These are phyloP conservation scores for Hyaloraphidium curvatum DNA, from an alignment of 192 early-diverging fungal species.

Conservation along the genomic window DNA sequence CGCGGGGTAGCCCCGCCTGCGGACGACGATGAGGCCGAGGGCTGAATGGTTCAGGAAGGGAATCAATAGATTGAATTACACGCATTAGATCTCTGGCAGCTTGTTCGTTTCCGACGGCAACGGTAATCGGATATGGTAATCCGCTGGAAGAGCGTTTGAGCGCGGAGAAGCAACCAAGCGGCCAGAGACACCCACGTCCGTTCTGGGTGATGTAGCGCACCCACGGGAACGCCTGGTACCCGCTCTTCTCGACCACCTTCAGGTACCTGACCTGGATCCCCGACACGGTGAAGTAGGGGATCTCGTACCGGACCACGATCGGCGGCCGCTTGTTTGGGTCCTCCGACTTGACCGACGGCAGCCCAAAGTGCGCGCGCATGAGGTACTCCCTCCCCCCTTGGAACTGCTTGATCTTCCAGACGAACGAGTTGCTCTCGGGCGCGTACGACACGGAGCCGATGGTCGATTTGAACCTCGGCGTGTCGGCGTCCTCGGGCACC, in stretches of 20 bases:
- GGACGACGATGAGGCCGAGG: no score
- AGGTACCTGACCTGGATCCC: constrained; percentile 81
- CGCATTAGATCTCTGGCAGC: constrained; percentile 12
- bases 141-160: constrained; percentile 3
- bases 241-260: constrained; percentile 77
- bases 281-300: constrained; percentile 76
- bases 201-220: constrained; percentile 79
- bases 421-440: constrained; percentile 81
- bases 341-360: constrained; percentile 61
- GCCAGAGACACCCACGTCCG: constrained; percentile 22
- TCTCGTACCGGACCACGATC: constrained; percentile 71
- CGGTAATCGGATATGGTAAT: constrained; percentile 12
- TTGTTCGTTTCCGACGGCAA: constrained; percentile 8
- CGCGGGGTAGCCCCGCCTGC: no score
- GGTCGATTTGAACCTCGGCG: constrained; percentile 83
- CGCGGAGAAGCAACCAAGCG: background rate
- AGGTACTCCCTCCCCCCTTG: constrained; percentile 93
- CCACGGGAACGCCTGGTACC: constrained; percentile 77
- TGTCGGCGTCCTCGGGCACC: constrained; percentile 94
- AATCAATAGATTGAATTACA: no score
- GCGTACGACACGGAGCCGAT: constrained; percentile 78
- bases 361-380: constrained; percentile 68
- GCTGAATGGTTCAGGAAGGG: no score
- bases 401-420: constrained; percentile 98
- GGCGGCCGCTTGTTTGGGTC: constrained; percentile 64